Evolutionary conservation across 2,329 filamentous ascomycete species (phyloP).

Genomic region (Huntiella omanensis): DNA sequence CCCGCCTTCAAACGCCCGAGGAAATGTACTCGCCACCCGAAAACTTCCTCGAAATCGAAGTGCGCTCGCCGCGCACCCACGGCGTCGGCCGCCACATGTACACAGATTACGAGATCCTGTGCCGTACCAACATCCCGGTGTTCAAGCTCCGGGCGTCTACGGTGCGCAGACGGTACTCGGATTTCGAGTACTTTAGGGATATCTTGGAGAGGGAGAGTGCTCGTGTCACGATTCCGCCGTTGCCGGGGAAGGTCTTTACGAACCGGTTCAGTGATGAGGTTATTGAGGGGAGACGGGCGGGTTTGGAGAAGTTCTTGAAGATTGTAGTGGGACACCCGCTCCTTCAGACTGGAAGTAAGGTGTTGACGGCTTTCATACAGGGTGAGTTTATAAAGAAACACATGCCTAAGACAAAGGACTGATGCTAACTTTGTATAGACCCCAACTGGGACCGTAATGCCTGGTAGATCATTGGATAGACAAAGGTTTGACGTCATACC

Average conservation of each 20-base stretch:
- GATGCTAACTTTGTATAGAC: constrained; percentile 27
- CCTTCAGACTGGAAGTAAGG: constrained; percentile 93
- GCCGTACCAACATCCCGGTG: constrained; percentile 94
- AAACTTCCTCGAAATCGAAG: constrained; percentile 98
- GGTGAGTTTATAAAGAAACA: constrained; percentile 31
- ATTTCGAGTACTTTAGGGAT: constrained; percentile 98
- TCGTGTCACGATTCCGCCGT: constrained; percentile 82
- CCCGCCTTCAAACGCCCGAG: constrained; percentile 86
- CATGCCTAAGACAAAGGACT: constrained; percentile 3
- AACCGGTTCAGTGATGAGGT: constrained; percentile 97
- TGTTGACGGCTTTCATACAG: constrained; percentile 89
- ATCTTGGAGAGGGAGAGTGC: constrained; percentile 91
- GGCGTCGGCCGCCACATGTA: constrained; percentile 93
- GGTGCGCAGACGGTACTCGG: constrained; percentile 85
- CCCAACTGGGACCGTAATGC: constrained; percentile 83
- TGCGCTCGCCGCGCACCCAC: constrained; percentile 83
- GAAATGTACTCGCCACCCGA: constrained; percentile 97
- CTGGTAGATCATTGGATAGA: constrained; percentile 36
- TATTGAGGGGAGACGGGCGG: constrained; percentile 82
- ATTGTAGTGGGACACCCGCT: constrained; percentile 94
- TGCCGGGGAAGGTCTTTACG: constrained; percentile 94
- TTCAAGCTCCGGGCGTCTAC: constrained; percentile 85
- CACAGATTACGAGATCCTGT: constrained; percentile 96
- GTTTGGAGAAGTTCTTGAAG: constrained; percentile 86
- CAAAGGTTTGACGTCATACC: too few species aligned